Conservation (phyloP, 108 stramenopile genomes). For the Cyclostephanos tholiformis region DNA sequence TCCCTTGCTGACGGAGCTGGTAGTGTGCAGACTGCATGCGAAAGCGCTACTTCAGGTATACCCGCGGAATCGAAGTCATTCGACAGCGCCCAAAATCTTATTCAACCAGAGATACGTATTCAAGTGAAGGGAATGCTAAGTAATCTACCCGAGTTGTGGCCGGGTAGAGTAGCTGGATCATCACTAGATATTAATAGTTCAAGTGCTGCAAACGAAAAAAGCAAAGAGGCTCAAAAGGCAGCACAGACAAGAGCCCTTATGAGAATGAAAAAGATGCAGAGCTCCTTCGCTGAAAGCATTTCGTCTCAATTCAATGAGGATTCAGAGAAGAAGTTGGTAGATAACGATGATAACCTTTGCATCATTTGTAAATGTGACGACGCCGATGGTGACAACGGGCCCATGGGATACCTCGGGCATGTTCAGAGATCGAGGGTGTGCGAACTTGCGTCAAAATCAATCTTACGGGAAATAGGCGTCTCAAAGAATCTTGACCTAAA, state of each 20-base stretch:
- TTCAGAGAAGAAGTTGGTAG: constrained; percentile 47
- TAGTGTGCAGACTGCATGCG: constrained; percentile 61
- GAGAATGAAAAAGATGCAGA: constrained; percentile 83
- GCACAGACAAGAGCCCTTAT: constrained; percentile 79
- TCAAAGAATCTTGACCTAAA: constrained; percentile 30
- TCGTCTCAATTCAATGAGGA: constrained; percentile 51
- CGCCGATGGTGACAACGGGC: constrained; percentile 85
- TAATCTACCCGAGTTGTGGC: constrained; percentile 83
- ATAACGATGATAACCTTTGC: constrained; percentile 78
- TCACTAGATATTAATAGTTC: constrained; percentile 31
- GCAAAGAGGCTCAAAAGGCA: constrained; percentile 76
- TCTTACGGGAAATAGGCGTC: constrained; percentile 14
- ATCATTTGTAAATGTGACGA: constrained; percentile 92
- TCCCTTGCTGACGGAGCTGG: constrained; percentile 82
- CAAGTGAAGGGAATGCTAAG: constrained; percentile 70
- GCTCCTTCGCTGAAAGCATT: constrained; percentile 77
- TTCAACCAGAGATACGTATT: constrained; percentile 50
- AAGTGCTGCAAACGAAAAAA: constrained; percentile 54
- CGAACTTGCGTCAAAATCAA: constrained; percentile 63
- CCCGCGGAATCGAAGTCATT: constrained; percentile 35
- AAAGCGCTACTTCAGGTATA: constrained; percentile 75
- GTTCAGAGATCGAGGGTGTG: constrained; percentile 80
- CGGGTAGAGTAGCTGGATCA: constrained; percentile 42
- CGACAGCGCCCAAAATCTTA: constrained; percentile 34
- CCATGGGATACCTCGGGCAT: constrained; percentile 88